Conservation (phyloP, 2,329 filamentous ascomycete genomes). For the Penicillium occitanis region DNA sequence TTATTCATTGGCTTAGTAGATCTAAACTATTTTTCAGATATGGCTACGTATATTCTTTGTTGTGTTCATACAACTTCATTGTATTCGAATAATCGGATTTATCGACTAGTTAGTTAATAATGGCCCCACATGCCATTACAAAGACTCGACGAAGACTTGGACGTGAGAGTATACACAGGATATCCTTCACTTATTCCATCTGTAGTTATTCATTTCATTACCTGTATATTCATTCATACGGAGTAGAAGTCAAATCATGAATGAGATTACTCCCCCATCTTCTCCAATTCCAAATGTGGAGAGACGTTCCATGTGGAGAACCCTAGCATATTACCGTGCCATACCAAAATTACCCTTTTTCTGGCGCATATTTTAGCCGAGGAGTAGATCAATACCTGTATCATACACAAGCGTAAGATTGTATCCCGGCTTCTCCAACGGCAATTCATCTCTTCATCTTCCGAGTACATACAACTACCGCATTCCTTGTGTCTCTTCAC, state of each 20-base stretch:
- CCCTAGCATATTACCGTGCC: not conserved
- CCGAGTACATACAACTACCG: not conserved
- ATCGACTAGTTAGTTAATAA: not conserved
- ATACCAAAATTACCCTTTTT: not conserved
- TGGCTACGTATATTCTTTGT: not conserved
- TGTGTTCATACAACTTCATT: not conserved
- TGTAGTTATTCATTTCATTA: too few relatives aligned
- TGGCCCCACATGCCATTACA: not conserved
- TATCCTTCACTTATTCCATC: too few relatives aligned
- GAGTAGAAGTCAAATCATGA: not conserved
- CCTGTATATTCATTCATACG: too few relatives aligned
- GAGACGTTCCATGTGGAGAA: not conserved
- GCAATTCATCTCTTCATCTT: not conserved
- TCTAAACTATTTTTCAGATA: not conserved
- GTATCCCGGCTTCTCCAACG: conserved; percentile 2
- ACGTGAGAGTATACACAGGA: not conserved
- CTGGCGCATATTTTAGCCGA: not conserved
- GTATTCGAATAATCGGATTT: not conserved
- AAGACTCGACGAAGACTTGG: not conserved
- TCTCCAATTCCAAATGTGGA: conserved; percentile 4
- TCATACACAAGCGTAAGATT: not conserved
- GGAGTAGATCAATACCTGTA: not conserved
- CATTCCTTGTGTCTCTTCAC: too few relatives aligned
- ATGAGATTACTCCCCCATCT: not conserved
- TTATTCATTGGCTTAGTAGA: not conserved